These are phyloP conservation scores for Paspalum notatum DNA, from an alignment of 176 grass and related monocot genomes.

Conservation along the genomic window DNA sequence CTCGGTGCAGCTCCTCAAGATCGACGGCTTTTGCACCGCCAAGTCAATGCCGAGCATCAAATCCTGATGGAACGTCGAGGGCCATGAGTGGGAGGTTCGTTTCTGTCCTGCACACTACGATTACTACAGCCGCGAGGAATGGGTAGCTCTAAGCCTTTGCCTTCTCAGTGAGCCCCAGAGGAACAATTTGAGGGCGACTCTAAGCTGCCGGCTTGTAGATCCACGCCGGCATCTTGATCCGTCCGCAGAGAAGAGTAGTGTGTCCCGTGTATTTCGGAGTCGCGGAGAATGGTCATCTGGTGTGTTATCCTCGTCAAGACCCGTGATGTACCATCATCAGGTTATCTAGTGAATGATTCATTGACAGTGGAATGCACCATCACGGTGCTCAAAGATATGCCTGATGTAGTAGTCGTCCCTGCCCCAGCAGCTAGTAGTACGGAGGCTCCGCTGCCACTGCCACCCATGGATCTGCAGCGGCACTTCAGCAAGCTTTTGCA, in stretches of 20 bases:
- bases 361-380: too few species aligned
- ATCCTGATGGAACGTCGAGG: not conserved
- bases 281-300: accelerated
- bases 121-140: accelerated
- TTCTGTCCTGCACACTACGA: not conserved
- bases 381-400: too few species aligned
- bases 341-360: too few species aligned
- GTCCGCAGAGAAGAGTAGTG: not conserved
- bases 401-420: too few species aligned
- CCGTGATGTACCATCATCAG: too few species aligned
- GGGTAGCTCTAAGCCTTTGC: not conserved
- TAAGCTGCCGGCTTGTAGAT: not conserved
- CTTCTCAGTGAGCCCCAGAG: not conserved
- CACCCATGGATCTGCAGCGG: not conserved
- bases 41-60: not conserved
- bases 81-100: not conserved
- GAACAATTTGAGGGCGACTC: not conserved
- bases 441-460: too few species aligned
- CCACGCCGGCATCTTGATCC: not conserved
- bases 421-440: too few species aligned
- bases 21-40: not conserved
- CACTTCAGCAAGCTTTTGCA: slow-evolving; percentile 6
- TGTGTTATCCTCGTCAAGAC: too few species aligned
- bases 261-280: not conserved
- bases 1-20: not conserved